Evolutionary conservation across 2,329 filamentous ascomycete species (phyloP), one percentile per base, ranked within the genome.

Genomic region (Aspergillus novoparasiticus): DNA sequence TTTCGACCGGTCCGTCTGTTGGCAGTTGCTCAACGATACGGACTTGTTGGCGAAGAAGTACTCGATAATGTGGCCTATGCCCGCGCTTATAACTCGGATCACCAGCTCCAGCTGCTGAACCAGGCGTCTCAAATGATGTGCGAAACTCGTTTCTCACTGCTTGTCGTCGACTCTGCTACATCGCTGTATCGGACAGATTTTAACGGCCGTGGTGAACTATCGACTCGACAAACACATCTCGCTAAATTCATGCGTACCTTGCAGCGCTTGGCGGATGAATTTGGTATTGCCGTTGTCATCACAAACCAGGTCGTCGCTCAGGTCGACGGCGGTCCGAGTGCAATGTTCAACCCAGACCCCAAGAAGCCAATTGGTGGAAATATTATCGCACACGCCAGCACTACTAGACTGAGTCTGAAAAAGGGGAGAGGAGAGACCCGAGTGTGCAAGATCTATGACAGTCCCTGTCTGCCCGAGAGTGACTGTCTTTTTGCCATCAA

Each of bases 291-390:
- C 0, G 95, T 99, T 9, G 93, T 99, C 71, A 99, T 99, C 73
- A 98, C 95, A 50, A 99, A 99, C 76, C 95, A 99, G 78, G 95
- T 99, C 34, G 96, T 99, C 46, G 95, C 95, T 11, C 96, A 99
- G 78, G 95, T 99, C 10, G 95, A 99, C 75, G 95, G 95, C 66
- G 95, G 95, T 3, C 94, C 94, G 34, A 94, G 91, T 74, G 89
- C 94, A 65, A 99, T 99, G 95, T 99, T 97, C 84, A 99, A 99
- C 71, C 95, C 96, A 0, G 96, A 99, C 74, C 95, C 95, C 9
- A 99, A 99, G 86, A 99, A 99, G 79, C 95, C 95, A 0, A 97
- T 99, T 76, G 95, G 95, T 70, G 95, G 95, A 68, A 98, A 99
- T 79, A 99, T 99, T 69, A 98, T 99, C 76, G 95, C 96, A 3